Conservation (phyloP, 2,329 filamentous ascomycete genomes). For the Tympanopsis confertula region DNA sequence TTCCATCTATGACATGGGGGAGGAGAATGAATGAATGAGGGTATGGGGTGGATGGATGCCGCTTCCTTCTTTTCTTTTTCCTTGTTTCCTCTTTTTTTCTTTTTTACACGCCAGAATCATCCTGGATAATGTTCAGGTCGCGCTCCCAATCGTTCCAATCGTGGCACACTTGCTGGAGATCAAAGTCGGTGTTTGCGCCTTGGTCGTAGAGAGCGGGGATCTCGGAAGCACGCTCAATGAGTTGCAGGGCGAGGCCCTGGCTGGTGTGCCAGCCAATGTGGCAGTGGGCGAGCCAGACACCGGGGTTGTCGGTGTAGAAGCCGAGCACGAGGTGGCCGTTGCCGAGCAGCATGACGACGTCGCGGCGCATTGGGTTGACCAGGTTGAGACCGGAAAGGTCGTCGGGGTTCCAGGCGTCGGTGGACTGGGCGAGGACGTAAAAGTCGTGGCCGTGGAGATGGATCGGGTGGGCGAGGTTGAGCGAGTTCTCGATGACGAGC, state of each 20-base stretch:
- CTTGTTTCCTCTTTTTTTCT: no score
- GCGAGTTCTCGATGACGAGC: background rate
- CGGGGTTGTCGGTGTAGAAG: constrained; percentile 25
- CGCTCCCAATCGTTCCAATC: background rate
- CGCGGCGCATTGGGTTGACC: constrained; percentile 22
- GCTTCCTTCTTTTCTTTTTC: no score
- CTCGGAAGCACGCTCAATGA: constrained; percentile 19
- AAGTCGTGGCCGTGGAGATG: constrained; percentile 17
- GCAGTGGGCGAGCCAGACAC: constrained; percentile 26
- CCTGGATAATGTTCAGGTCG: background rate
- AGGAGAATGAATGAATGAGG: no score
- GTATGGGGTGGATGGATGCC: no score
- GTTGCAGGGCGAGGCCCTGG: constrained; percentile 33
- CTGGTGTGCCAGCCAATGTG: constrained; percentile 32
- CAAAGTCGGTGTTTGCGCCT: background rate
- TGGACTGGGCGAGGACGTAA: constrained; percentile 13
- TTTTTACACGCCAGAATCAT: background rate
- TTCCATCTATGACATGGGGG: no score
- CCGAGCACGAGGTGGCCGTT: constrained; percentile 23
- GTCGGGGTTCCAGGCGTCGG: constrained; percentile 8
- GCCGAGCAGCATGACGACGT: constrained; percentile 20
- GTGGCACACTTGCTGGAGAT: background rate
- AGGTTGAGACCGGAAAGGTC: constrained; percentile 11
- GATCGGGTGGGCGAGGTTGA: constrained; percentile 3
- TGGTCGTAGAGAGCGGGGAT: background rate